phyloP scores from a whole-genome alignment of 1,284 basidiomycete species.

The Fomitiporia mediterranea region DNA sequence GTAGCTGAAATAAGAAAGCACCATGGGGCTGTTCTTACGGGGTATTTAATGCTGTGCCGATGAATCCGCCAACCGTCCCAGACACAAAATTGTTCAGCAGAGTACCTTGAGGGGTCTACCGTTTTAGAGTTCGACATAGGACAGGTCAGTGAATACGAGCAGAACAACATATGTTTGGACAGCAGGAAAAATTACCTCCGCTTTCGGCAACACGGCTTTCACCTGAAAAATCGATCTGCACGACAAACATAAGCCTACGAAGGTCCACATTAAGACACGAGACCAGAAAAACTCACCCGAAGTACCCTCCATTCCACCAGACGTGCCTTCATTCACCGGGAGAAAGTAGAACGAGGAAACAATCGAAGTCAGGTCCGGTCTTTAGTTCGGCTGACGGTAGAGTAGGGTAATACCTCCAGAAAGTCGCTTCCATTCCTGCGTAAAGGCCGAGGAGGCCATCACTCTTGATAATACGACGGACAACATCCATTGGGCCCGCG shows the following conservation, averaged over 20 bases:
- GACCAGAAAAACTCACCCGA: conserved; percentile 43
- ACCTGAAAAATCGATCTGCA: conserved; percentile 78
- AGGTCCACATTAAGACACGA: conserved; percentile 21
- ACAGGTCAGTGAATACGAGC: conserved; percentile 1
- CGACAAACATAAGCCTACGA: not conserved
- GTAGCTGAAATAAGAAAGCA: not conserved
- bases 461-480: conserved; percentile 70
- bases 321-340: conserved; percentile 74
- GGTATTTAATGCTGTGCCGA: conserved; percentile 80
- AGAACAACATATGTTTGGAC: conserved; percentile 2
- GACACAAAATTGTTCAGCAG: conserved; percentile 92
- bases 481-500: conserved; percentile 88
- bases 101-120: conserved; percentile 63
- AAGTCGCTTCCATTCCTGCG: conserved; percentile 91
- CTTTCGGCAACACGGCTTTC: conserved; percentile 73
- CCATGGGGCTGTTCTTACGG: conserved; percentile 41
- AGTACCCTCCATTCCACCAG: conserved; percentile 94
- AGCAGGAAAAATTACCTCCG: conserved; percentile 51
- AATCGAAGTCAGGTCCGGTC: no score
- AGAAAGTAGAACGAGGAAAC: not conserved
- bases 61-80: conserved; percentile 86
- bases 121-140: not conserved
- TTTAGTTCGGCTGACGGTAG: no score
- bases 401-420: conserved; percentile 89
- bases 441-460: conserved; percentile 85